Evolutionary conservation across 192 early-diverging fungal genomes (phyloP).

Genomic region (Neocallimastix lanati): DNA sequence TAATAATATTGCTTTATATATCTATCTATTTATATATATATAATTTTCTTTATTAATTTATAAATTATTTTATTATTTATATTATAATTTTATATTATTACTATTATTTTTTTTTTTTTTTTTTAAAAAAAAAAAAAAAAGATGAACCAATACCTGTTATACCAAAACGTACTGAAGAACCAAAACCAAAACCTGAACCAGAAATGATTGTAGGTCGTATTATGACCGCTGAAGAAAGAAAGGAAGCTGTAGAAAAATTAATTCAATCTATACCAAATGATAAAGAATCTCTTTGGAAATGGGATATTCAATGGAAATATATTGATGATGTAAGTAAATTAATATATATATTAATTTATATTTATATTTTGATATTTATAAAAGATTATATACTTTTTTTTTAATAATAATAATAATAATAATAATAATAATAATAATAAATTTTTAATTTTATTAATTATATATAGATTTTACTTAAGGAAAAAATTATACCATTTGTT

Average conservation of each 20-base stretch:
- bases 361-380: constrained; percentile 11
- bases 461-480: constrained; percentile 26
- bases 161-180: background rate
- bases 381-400: no score
- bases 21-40: no score
- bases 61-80: no score
- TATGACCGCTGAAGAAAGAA: constrained; percentile 49
- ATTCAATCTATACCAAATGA: constrained; percentile 52
- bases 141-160: constrained; percentile 7
- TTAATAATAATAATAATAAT: no score
- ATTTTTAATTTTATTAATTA: no score
- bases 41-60: no score
- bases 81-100: no score
- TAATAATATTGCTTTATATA: no score
- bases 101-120: no score
- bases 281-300: constrained; percentile 44
- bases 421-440: no score
- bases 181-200: no score
- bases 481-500: constrained; percentile 56
- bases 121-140: no score
- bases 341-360: constrained; percentile 7
- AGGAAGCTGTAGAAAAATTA: constrained; percentile 39
- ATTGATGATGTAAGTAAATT: constrained; percentile 37
- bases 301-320: constrained; percentile 58
- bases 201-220: constrained; percentile 24